Evolutionary conservation across 2,329 filamentous ascomycete genomes (phyloP), one percentile per base, ranked within the genome.

Genomic region (Hymenotorrendiella dingleyae): DNA sequence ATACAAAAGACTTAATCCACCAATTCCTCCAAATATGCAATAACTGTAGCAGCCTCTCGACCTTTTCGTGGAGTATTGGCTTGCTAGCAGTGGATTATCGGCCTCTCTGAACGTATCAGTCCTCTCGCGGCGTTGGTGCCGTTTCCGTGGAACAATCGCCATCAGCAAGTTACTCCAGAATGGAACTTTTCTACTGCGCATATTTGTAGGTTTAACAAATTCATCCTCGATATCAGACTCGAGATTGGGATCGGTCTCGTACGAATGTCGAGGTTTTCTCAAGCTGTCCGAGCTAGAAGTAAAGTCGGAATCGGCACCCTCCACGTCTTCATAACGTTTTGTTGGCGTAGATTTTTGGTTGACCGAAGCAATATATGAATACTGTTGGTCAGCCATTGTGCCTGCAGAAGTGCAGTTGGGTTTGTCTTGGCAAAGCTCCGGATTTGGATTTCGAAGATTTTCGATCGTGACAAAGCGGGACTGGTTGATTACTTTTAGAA

Each of bases 1-100:
- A 47, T 56, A 68, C 65, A 67, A 39, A 12, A 67, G 50, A 8
- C 53, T 54, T 22, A 64, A 55, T 6, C 59, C 60, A 54, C 61
- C 62, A 38, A 67, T 60, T 14, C 62, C 61, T 24, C 63, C 56
- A 42, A 62, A 64, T 10, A 64, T 55, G 7, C 61, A 51, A 49
- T 59, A 62, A 52, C 54, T 58, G 22, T 47, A 51, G 30, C 54
- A 54, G 20, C 30, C 45, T 22, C 48, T 49, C 29, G 36, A 49
- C 36, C 32, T 10, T 14, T 23, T 43, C n/a, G n/a, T n/a, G n/a
- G n/a, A n/a, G n/a, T n/a, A n/a, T n/a, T n/a, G n/a, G n/a, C n/a
- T 30, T 3, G 27, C 19, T 10, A 37, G 22, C n/a, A 27, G 20
- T 14, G n/a, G 24, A 33, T 36, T 16, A 30, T 36, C 23, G 4